These are phyloP conservation scores for Aristolochia contorta DNA, from an alignment of 164 flowering plant genomes.

Conservation along the genomic window DNA sequence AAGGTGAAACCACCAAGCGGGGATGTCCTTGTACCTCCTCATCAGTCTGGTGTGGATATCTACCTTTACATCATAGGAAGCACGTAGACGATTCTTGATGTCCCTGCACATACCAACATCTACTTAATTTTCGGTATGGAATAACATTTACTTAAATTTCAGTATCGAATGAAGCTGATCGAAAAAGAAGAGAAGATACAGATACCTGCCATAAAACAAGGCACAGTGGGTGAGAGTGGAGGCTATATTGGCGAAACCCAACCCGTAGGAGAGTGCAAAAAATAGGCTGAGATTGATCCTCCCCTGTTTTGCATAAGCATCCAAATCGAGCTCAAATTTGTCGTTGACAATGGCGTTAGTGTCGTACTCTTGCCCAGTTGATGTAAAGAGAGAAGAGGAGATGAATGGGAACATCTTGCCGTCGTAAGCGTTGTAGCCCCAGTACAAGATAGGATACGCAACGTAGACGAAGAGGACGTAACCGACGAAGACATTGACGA, in stretches of 20 bases:
- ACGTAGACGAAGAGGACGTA: conserved; percentile 26
- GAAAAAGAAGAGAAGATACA: background rate
- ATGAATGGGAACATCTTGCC: conserved; percentile 38
- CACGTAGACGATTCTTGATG: conserved; percentile 22
- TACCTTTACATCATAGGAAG: conserved; percentile 26
- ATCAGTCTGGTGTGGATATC: conserved; percentile 76
- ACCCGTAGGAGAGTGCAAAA: conserved; percentile 45
- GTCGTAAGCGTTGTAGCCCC: conserved; percentile 28
- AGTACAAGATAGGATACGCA: conserved; percentile 28
- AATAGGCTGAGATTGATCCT: conserved; percentile 34
- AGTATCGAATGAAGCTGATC: background rate
- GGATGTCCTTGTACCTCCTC: conserved; percentile 59
- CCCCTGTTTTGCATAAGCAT: conserved; percentile 27
- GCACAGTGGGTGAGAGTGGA: conserved; percentile 51
- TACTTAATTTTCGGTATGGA: no score
- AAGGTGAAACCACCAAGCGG: conserved; percentile 60
- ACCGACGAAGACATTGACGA: conserved; percentile 29
- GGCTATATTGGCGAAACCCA: conserved; percentile 50
- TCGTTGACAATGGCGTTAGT: conserved; percentile 33
- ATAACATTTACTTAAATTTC: no score
- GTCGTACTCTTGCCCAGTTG: conserved; percentile 27
- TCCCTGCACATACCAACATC: conserved; percentile 30
- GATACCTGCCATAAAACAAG: conserved; percentile 51
- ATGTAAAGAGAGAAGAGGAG: conserved; percentile 32
- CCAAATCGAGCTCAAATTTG: conserved; percentile 34